Evolutionary conservation across 2,329 filamentous ascomycete species (phyloP).

Genomic region (Monilinia fructigena): DNA sequence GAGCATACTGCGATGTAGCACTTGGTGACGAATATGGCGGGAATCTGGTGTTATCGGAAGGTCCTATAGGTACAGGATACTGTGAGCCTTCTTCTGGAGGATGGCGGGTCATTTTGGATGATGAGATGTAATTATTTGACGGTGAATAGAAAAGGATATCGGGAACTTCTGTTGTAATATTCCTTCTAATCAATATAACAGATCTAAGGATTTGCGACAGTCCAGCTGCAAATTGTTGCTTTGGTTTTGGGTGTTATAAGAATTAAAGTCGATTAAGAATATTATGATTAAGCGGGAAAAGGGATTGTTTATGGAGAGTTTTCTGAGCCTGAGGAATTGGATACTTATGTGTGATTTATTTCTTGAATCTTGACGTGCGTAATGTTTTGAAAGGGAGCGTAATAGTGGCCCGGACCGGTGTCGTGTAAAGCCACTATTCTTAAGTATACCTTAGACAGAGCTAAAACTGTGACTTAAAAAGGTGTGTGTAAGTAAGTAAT

Average conservation of each 20-base stretch:
- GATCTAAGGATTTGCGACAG: neutral
- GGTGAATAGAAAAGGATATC: neutral
- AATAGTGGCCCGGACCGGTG: too few relatives aligned
- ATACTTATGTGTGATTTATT: too few relatives aligned
- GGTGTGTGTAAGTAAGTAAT: neutral
- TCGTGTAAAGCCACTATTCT: too few relatives aligned
- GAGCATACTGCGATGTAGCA: neutral
- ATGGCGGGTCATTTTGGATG: neutral
- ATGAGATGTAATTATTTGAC: neutral
- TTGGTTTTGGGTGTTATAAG: neutral
- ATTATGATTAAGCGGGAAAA: neutral
- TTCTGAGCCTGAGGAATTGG: neutral
- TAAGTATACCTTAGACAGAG: too few relatives aligned
- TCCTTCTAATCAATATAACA: neutral
- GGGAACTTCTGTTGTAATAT: neutral
- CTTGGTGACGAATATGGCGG: neutral
- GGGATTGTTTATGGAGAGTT: neutral
- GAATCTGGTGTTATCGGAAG: neutral
- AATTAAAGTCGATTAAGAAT: conserved; percentile 10
- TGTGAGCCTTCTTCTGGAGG: neutral
- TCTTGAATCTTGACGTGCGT: too few relatives aligned
- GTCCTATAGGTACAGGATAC: neutral
- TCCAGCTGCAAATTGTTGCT: conserved; percentile 8
- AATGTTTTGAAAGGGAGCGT: too few relatives aligned
- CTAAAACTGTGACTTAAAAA: too few relatives aligned